Percentiles rank a stretch among this genome's conserved stretches.
phyloP scores from a whole-genome alignment of 306 rosid genomes.

The Pyrus pyrifolia region DNA sequence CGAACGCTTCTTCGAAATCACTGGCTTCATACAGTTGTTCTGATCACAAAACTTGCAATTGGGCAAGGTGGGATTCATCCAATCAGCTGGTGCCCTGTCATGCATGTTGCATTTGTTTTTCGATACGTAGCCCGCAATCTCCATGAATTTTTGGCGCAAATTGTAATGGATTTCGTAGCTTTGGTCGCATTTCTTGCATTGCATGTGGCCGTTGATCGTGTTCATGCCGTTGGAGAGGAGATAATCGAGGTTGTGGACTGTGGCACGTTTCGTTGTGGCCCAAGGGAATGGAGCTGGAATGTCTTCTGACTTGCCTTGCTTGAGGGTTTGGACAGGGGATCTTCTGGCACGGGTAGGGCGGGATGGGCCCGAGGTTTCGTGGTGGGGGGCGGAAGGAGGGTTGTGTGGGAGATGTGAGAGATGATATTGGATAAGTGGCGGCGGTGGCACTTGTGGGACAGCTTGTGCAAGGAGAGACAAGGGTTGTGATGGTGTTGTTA shows the following conservation, averaged over 20 bases:
- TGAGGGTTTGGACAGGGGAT: background rate
- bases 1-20: background rate
- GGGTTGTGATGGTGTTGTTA: background rate
- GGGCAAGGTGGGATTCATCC: slow-evolving; percentile 8
- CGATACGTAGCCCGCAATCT: background rate
- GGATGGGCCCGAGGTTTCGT: background rate
- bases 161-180: background rate
- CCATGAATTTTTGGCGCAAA: background rate
- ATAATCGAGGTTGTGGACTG: background rate
- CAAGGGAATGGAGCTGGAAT: slow-evolving; percentile 7
- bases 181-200: slow-evolving; percentile 7
- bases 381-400: background rate
- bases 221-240: background rate
- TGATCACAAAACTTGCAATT: slow-evolving; percentile 9
- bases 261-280: slow-evolving; percentile 11
- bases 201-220: background rate
- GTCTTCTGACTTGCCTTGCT: background rate
- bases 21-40: slow-evolving; percentile 10
- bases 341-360: background rate
- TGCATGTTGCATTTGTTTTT: slow-evolving; percentile 2
- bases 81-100: slow-evolving; percentile 10
- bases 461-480: background rate
- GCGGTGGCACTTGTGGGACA: background rate
- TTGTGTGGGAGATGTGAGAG: background rate
- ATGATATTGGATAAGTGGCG: background rate